These are phyloP conservation scores for Suillus clintonianus DNA, from an alignment of 768 basidiomycete species.

Conservation along the genomic window DNA sequence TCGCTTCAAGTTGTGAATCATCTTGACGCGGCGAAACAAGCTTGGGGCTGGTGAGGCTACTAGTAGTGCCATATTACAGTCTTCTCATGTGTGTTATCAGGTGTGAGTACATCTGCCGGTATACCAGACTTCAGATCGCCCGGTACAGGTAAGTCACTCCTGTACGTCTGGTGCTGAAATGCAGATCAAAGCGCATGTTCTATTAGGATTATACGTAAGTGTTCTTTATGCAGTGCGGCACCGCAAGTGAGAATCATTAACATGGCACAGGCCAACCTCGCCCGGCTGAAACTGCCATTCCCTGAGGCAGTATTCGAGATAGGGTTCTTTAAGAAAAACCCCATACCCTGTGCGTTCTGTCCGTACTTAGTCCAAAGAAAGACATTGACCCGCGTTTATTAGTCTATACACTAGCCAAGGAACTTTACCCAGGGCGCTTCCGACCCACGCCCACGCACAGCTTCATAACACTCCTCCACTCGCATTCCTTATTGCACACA, in stretches of 20 bases:
- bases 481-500: slow-evolving; percentile 65
- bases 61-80: not conserved
- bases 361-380: not conserved
- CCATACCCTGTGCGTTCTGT: slow-evolving; percentile 66
- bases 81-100: slow-evolving; percentile 31
- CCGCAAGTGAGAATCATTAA: not conserved
- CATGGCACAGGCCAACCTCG: slow-evolving; percentile 65
- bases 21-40: slow-evolving; percentile 33
- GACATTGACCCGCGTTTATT: not conserved
- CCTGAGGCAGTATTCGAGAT: slow-evolving; percentile 97
- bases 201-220: slow-evolving; percentile 34
- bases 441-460: slow-evolving; percentile 89
- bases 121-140: slow-evolving; percentile 92
- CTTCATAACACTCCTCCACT: slow-evolving; percentile 80
- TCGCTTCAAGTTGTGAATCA: not conserved
- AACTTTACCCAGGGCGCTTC: slow-evolving; percentile 89
- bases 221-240: not conserved
- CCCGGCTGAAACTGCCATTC: slow-evolving; percentile 77
- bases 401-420: slow-evolving; percentile 92
- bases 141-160: slow-evolving; percentile 62
- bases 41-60: slow-evolving; percentile 63
- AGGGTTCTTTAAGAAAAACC: slow-evolving; percentile 77
- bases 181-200: not conserved
- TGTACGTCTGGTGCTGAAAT: not conserved
- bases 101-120: slow-evolving; percentile 77